Evolutionary conservation across 2,329 filamentous ascomycete species (phyloP).

Genomic region (Sporothrix schenckii): DNA sequence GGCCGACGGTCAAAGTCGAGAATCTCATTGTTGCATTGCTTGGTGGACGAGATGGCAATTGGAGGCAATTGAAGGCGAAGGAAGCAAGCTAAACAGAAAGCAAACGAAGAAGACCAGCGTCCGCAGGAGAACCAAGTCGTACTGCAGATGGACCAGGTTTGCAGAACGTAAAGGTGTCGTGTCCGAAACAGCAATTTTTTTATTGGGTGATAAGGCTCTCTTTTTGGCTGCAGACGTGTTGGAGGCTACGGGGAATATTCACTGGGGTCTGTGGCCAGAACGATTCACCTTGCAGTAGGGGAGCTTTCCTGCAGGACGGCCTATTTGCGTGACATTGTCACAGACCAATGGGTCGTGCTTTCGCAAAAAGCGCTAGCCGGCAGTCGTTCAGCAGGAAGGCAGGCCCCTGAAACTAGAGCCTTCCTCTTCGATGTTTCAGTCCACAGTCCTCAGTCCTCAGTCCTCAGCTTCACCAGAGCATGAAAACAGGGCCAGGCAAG

Average conservation of each 20-base stretch:
- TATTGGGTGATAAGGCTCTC: neutral
- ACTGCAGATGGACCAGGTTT: neutral
- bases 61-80: neutral
- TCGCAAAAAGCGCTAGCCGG: constrained; percentile 1
- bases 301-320: constrained; percentile 14
- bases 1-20: constrained; percentile 66
- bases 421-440: neutral
- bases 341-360: neutral
- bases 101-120: neutral
- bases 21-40: constrained; percentile 70
- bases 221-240: neutral
- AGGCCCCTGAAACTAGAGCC: constrained; percentile 26
- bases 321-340: constrained; percentile 9
- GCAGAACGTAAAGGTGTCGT: constrained; percentile 28
- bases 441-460: neutral
- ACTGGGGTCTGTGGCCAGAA: constrained; percentile 19
- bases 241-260: neutral
- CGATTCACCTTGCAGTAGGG: constrained; percentile 8
- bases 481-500: neutral
- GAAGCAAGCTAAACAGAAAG: neutral
- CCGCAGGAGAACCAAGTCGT: neutral
- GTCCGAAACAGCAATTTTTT: constrained; percentile 28
- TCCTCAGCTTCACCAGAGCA: constrained; percentile 1
- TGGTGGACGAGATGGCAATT: constrained; percentile 37
- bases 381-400: neutral